Evolutionary conservation across 2,329 filamentous ascomycete genomes (phyloP).

Genomic region (Ophiostoma angusticollis): DNA sequence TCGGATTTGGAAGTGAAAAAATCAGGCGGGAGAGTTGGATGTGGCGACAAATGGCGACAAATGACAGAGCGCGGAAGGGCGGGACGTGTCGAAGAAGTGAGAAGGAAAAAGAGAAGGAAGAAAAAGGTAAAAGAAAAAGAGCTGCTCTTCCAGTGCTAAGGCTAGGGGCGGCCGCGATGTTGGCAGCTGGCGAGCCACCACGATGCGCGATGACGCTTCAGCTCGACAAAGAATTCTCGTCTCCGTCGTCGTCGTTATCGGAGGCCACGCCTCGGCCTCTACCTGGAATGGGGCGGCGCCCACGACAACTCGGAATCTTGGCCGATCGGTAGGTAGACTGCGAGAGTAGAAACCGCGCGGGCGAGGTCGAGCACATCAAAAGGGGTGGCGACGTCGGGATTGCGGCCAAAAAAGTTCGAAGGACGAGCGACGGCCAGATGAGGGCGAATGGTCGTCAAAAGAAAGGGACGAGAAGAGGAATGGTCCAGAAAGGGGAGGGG

Average conservation of each 20-base stretch:
- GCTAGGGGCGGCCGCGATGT: too few species aligned
- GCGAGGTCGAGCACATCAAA: constrained; percentile 13
- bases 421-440: too few species aligned
- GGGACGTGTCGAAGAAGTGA: too few species aligned
- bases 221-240: background rate
- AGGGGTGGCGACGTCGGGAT: too few species aligned
- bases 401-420: too few species aligned
- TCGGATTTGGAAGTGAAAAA: background rate
- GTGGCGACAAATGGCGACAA: constrained; percentile 8
- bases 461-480: background rate
- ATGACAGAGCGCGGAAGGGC: background rate
- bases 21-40: constrained; percentile 2
- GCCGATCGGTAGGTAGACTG: constrained; percentile 14
- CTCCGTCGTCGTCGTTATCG: constrained; percentile 4
- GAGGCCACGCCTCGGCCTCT: constrained; percentile 6
- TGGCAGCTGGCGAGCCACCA: background rate
- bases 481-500: too few species aligned
- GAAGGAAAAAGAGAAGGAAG: background rate
- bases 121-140: background rate
- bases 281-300: constrained; percentile 12
- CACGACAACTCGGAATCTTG: constrained; percentile 13
- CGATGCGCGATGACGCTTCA: background rate
- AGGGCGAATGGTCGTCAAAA: background rate
- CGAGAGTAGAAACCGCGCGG: constrained; percentile 12
- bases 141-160: background rate